Conservation (phyloP, 2,329 filamentous ascomycete species). For the Magnaporthiopsis rhizophila region DNA sequence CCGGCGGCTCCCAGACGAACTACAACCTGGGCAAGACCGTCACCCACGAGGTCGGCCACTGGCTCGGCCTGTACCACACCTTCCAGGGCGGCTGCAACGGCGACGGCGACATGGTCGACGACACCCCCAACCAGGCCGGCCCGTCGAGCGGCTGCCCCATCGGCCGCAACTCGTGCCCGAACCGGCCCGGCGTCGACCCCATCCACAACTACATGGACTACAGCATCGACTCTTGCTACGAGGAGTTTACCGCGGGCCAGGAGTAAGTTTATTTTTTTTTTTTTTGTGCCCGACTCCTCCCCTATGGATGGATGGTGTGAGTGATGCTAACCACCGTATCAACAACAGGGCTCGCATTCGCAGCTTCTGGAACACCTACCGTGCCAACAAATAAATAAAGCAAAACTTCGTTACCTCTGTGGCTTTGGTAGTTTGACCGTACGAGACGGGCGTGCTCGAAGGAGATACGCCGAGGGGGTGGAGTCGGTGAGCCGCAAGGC, state of each 20-base stretch:
- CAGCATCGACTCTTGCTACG: constrained; percentile 12
- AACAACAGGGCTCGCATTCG: constrained; percentile 1
- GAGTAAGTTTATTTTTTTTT: background rate
- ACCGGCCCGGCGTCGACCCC: constrained; percentile 20
- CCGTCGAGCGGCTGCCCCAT: constrained; percentile 28
- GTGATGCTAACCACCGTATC: background rate
- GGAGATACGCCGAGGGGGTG: background rate
- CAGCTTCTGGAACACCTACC: background rate
- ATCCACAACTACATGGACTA: constrained; percentile 31
- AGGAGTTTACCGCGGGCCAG: constrained; percentile 1
- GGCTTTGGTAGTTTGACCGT: background rate
- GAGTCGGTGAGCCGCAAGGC: too few species aligned
- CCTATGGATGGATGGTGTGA: too few species aligned
- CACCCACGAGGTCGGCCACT: constrained; percentile 35
- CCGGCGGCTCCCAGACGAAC: constrained; percentile 20
- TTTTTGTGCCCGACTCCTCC: too few species aligned
- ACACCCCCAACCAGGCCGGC: constrained; percentile 30
- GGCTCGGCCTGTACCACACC: constrained; percentile 36
- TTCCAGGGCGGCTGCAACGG: constrained; percentile 33
- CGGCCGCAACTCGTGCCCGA: constrained; percentile 24
- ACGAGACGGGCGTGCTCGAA: background rate
- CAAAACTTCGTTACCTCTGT: background rate
- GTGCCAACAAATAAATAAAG: background rate
- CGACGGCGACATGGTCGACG: constrained; percentile 28
- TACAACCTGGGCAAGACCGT: constrained; percentile 30